These are phyloP conservation scores for Quillaja saponaria DNA, from an alignment of 306 rosid genomes.

Conservation along the genomic window DNA sequence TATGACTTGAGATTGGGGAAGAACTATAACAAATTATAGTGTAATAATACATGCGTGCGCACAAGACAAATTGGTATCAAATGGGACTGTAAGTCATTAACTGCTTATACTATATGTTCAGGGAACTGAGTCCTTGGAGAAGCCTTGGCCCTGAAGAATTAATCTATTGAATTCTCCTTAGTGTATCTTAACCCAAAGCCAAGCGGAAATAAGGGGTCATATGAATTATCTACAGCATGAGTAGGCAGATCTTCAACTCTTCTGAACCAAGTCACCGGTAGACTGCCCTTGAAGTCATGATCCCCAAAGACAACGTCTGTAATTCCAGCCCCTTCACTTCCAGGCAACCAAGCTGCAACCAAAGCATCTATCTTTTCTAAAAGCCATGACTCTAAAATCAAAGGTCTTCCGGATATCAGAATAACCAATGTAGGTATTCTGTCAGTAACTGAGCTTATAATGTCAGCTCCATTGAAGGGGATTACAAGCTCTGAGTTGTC, in stretches of 20 bases:
- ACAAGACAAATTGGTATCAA: no score
- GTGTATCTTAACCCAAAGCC: slow-evolving; percentile 41
- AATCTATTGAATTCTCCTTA: not conserved
- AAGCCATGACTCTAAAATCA: slow-evolving; percentile 38
- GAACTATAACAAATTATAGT: not conserved
- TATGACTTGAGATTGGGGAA: slow-evolving; percentile 25
- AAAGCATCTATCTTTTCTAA: slow-evolving; percentile 42
- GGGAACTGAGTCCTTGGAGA: no score
- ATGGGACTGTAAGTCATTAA: no score
- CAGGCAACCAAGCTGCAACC: slow-evolving; percentile 61
- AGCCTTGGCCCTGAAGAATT: not conserved
- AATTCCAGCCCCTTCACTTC: slow-evolving; percentile 54
- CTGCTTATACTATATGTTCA: no score
- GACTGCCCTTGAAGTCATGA: slow-evolving; percentile 42
- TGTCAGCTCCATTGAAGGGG: slow-evolving; percentile 41
- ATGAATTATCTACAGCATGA: slow-evolving; percentile 24
- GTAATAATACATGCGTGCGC: no score
- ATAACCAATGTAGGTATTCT: slow-evolving; percentile 48
- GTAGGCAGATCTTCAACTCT: slow-evolving; percentile 39
- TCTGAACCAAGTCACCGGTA: slow-evolving; percentile 56
- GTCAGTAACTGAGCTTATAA: no score
- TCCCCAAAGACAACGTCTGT: slow-evolving; percentile 51
- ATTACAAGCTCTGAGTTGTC: slow-evolving; percentile 40
- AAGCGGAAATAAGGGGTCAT: slow-evolving; percentile 43
- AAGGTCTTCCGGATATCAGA: slow-evolving; percentile 53